Conservation (phyloP, 2,329 filamentous ascomycete species). For the Diplodia seriata region DNA sequence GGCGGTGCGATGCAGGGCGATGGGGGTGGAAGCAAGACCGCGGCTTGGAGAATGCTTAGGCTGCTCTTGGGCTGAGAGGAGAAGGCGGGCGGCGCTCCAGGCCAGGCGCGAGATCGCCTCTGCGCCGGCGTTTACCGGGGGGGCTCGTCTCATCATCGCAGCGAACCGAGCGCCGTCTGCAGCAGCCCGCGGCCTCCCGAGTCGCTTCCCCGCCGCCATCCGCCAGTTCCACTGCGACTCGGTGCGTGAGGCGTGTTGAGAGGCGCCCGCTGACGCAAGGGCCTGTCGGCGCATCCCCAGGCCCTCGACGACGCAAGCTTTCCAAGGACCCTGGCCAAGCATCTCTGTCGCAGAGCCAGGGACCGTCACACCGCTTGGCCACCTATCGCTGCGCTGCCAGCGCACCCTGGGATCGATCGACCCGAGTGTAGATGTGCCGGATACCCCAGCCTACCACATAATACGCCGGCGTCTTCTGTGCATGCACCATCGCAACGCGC, state of each 20-base stretch:
- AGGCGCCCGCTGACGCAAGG: constrained; percentile 26
- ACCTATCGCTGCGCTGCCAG: constrained; percentile 25
- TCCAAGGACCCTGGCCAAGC: constrained; percentile 26
- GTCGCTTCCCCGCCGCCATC: constrained; percentile 24
- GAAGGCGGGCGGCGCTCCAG: constrained; percentile 23
- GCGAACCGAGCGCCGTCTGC: constrained; percentile 4
- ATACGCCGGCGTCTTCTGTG: neutral
- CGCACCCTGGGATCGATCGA: constrained; percentile 11
- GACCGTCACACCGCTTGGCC: constrained; percentile 28
- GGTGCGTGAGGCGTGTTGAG: neutral
- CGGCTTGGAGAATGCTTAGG: constrained; percentile 33
- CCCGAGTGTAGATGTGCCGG: constrained; percentile 2
- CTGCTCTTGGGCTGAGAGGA: constrained; percentile 29
- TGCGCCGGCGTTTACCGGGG: constrained; percentile 2
- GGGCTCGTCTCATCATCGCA: constrained; percentile 21
- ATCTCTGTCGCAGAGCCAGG: constrained; percentile 22
- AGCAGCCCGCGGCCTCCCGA: neutral
- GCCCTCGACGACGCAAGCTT: constrained; percentile 20
- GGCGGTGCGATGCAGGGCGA: constrained; percentile 17
- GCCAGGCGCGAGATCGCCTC: constrained; percentile 17
- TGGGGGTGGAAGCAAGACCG: constrained; percentile 24
- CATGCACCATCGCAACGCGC: neutral
- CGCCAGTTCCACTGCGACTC: constrained; percentile 14
- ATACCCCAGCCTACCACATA: neutral
- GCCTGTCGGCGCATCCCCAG: constrained; percentile 19